Base-by-base conservation (phyloP, 1,139 yeast species). In the Scheffersomyces illinoinensis region DNA sequence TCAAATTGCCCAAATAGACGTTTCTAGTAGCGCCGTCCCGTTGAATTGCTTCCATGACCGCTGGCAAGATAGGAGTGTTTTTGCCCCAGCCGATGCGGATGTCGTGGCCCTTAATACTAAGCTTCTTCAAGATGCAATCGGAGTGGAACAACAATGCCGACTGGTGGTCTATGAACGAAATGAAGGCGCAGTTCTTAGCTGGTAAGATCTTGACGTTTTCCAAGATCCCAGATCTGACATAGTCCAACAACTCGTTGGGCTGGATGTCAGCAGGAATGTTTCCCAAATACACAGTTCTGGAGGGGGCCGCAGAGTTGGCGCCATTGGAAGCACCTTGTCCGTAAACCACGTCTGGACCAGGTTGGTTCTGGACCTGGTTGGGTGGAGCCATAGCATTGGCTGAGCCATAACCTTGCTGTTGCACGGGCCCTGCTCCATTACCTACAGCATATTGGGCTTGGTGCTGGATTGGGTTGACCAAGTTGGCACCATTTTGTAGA, bases 11-110 rank as follows among this genome's bases (percentile, higher is more conserved):
- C n/a, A 95, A 81, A 71, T 90, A 93, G 20, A 95, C 96, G 68
- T 91, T 91, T 75, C 98, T 85, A 5, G 98, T 91, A 10, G 98
- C 98, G 49, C 93, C 93, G 65, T 92, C 93, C 64, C 90, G 86
- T 65, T 88, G 88, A 55, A 93, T 91, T 21, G 95, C 90, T 59
- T 85, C 84, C 63, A 86, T 78, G 8, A 93, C 91, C 4, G 88
- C 83, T 1, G 93, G 88, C 56, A 88, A 83, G 43, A 92, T 82
- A 12, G 89, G 84, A 46, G 86, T 78, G 54, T 90, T 85, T 56
- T 83, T 81, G 10, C 91, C 91, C 87, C 96, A 90, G 24, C 89
- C 88, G 50, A 92, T 79, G 65, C 87, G 78, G 52, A 85, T 79
- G 66, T 85, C 88, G 64, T 84, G 83, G 55, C 86, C 86, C 65